Evolutionary conservation across 1,139 yeast species (phyloP), one percentile per base, ranked within the genome.

Genomic region (Yamadazyma blattariae): DNA sequence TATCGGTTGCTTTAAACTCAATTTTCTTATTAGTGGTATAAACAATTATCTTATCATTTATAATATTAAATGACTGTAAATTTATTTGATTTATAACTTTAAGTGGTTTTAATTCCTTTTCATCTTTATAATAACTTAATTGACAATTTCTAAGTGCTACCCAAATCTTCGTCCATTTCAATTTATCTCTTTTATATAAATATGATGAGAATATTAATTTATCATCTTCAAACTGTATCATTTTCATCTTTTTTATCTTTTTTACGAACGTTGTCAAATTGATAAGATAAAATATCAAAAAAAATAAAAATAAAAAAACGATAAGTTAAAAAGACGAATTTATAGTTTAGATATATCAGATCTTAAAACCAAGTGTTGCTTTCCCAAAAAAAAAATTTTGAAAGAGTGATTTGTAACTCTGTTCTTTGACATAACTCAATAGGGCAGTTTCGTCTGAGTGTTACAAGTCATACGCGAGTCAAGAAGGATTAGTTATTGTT

Each of bases 81-180:
- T 50, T 39, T 5, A 40, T 17, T 13, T 44, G 36, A 35, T 45
- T 47, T 14, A 77, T 61, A 10, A 79, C 79, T 33, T 60, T 64
- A 29, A 67, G 59, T 0, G 83, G 78, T 50, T 77, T 75, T 50
- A 77, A 70, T 48, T 79, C 86, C 26, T 67, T 57, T 12, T 70
- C 65, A 46, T 78, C 81, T 48, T 77, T 77, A 52, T 79, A 79
- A 51, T 74, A 77, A 12, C 79, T 64, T 25, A 79, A 58, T 48
- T 77, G 84, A 33, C 70, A 63, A 14, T 62, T 61, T 26, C 86
- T 58, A n/a, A 79, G 57, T 3, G 77, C 82, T 43, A 77, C 74
- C 86, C 86, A 79, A 26, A 65, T 56, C 39, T 64, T 60, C 45
- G 66, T 69, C 82, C 82, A 77, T 32, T 50, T 56, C 34, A 53